Evolutionary conservation across 306 rosid genomes (phyloP).

Genomic region (Carpinus viminea): DNA sequence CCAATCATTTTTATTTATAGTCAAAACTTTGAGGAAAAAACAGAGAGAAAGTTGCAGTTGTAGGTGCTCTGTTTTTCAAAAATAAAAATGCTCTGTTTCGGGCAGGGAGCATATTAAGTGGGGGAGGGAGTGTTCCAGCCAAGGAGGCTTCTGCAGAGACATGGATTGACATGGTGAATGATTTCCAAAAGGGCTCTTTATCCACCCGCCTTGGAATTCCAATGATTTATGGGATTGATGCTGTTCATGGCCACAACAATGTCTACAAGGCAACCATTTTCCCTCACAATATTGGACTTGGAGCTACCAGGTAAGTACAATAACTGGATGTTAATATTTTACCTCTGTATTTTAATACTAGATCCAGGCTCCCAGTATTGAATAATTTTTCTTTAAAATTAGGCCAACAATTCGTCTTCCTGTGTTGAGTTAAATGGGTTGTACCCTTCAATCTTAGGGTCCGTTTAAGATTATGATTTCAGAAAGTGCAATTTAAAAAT

Average conservation of each 20-base stretch:
- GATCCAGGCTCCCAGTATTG: not conserved
- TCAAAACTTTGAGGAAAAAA: not conserved
- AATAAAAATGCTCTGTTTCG: not conserved
- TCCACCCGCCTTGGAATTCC: conserved; percentile 1
- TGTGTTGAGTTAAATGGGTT: too few species aligned
- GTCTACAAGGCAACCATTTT: conserved; percentile 17
- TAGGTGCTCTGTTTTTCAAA: not conserved
- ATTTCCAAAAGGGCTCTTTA: conserved; percentile 6
- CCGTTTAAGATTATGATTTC: too few species aligned
- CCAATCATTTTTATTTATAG: not conserved
- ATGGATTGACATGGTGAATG: conserved; percentile 11
- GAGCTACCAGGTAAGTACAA: conserved; percentile 1
- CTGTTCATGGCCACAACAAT: conserved; percentile 12
- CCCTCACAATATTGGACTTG: conserved; percentile 7
- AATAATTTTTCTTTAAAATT: not conserved
- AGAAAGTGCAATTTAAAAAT: too few species aligned
- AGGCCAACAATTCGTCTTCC: too few species aligned
- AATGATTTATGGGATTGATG: conserved; percentile 19
- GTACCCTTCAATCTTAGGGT: too few species aligned
- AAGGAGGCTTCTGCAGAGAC: conserved; percentile 12
- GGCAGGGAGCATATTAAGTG: conserved; percentile 17
- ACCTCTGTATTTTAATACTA: not conserved
- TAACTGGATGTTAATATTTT: not conserved
- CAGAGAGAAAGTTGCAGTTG: not conserved
- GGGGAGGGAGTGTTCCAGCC: conserved; percentile 13